Conservation (phyloP, 1,284 basidiomycete genomes). For the Puccinia hordei region DNA sequence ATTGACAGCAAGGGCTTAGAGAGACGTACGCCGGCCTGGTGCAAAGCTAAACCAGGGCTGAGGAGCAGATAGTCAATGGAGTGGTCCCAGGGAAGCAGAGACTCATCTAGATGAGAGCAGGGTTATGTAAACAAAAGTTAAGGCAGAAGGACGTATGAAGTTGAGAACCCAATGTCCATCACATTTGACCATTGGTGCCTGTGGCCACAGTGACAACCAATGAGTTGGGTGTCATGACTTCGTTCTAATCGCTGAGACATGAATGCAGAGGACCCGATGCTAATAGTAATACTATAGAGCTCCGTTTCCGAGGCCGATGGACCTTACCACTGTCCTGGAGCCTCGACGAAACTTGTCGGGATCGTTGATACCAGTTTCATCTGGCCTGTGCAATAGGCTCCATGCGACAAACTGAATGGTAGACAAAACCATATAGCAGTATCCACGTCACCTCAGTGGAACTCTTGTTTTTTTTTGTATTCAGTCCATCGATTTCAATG, state of each 20-base stretch:
- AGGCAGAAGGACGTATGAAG: background rate
- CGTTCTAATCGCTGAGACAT: slow-evolving; percentile 5
- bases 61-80: background rate
- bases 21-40: background rate
- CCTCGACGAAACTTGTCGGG: slow-evolving; percentile 1
- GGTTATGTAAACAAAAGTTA: background rate
- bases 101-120: background rate
- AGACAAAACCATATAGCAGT: background rate
- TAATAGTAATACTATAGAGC: background rate
- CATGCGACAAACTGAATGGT: background rate
- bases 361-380: slow-evolving; percentile 7
- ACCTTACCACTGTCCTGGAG: slow-evolving; percentile 7
- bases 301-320: background rate
- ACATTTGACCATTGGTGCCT: background rate
- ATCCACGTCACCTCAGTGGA: slow-evolving; percentile 6
- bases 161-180: background rate
- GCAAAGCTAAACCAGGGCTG: background rate
- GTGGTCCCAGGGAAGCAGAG: background rate
- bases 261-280: background rate
- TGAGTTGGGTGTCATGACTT: slow-evolving; percentile 1
- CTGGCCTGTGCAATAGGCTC: background rate
- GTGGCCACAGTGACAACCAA: background rate
- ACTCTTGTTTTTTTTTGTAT: background rate
- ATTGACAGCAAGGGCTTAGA: background rate
- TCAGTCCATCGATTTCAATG: background rate